Evolutionary conservation across 2,329 filamentous ascomycete species (phyloP).

Genomic region (Colletotrichum camelliae): DNA sequence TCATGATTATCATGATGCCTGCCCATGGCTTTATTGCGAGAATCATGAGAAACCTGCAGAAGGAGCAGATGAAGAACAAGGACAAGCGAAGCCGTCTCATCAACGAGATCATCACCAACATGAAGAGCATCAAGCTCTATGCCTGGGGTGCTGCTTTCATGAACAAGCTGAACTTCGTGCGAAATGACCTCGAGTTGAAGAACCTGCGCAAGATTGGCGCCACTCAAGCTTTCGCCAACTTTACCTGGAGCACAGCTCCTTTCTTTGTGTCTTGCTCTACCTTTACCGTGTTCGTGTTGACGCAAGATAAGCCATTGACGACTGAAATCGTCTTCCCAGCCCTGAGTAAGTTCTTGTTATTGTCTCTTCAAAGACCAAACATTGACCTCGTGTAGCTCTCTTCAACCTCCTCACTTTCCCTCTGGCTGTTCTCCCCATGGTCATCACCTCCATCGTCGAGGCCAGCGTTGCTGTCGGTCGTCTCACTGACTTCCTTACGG

Average conservation of each 20-base stretch:
- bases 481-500: constrained; percentile 81
- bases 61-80: constrained; percentile 99
- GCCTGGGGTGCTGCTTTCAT: constrained; percentile 98
- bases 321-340: constrained; percentile 97
- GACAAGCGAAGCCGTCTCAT: constrained; percentile 91
- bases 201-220: constrained; percentile 96
- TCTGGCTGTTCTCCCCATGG: constrained; percentile 92
- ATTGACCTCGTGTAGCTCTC: constrained; percentile 57
- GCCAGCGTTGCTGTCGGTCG: constrained; percentile 90
- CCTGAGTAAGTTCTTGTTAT: constrained; percentile 35
- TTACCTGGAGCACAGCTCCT: constrained; percentile 96
- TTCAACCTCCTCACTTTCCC: constrained; percentile 98
- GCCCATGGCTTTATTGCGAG: constrained; percentile 91
- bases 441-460: constrained; percentile 95
- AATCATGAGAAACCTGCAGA: constrained; percentile 93
- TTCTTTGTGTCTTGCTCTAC: constrained; percentile 98
- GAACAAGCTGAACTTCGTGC: constrained; percentile 94
- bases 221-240: constrained; percentile 92
- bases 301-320: constrained; percentile 78
- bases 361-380: background rate
- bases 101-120: constrained; percentile 98
- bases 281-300: constrained; percentile 92
- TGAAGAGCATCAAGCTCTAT: constrained; percentile 99
- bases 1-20: constrained; percentile 98
- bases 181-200: constrained; percentile 94